These are phyloP conservation scores for Debaryomyces subglobosus DNA, from an alignment of 1,139 yeast genomes.

Conservation along the genomic window DNA sequence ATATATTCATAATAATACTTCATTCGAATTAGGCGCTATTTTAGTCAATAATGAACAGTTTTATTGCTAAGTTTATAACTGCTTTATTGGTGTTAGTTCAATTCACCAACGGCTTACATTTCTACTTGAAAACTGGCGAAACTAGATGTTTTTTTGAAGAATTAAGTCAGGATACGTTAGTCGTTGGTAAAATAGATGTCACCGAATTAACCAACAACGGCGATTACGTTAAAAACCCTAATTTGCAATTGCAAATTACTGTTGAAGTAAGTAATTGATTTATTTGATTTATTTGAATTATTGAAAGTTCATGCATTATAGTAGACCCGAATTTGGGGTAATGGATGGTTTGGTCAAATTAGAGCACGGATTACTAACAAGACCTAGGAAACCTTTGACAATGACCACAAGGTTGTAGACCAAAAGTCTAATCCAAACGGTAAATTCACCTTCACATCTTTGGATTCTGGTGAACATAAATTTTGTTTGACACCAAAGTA, in stretches of 20 bases:
- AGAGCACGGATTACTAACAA: constrained; percentile 19
- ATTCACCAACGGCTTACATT: constrained; percentile 41
- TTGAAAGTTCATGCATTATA: not conserved
- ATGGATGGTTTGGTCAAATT: not conserved
- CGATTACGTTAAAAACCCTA: constrained; percentile 32
- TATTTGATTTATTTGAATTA: not conserved
- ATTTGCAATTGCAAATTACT: constrained; percentile 43
- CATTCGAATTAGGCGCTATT: not conserved
- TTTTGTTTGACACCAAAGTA: constrained; percentile 50
- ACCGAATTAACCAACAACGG: constrained; percentile 37
- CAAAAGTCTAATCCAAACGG: constrained; percentile 45
- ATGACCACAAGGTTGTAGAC: constrained; percentile 46
- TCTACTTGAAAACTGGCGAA: constrained; percentile 49
- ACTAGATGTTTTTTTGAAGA: constrained; percentile 52
- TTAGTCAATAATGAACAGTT: constrained; percentile 8
- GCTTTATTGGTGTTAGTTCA: constrained; percentile 20
- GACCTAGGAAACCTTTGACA: constrained; percentile 49
- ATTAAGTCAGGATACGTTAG: constrained; percentile 44
- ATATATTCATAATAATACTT: not conserved
- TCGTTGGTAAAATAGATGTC: constrained; percentile 50
- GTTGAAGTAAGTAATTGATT: constrained; percentile 33
- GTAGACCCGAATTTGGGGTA: not conserved
- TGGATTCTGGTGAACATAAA: constrained; percentile 51
- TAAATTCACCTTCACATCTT: constrained; percentile 46
- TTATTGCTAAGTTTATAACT: constrained; percentile 14